Conservation (phyloP, 192 early-diverging fungal genomes). For the Pilaira anomala region DNA sequence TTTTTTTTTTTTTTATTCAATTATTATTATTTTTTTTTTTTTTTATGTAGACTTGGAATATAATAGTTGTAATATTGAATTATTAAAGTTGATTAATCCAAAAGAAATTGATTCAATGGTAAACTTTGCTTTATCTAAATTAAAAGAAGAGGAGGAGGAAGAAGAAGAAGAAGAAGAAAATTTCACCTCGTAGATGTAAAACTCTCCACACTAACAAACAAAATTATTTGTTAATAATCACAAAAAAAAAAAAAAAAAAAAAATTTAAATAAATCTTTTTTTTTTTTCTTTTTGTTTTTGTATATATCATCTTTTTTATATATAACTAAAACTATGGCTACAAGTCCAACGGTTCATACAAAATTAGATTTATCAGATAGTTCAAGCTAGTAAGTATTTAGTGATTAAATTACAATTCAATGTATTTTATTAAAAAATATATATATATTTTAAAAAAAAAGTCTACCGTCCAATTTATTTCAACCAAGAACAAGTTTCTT, state of each 20-base stretch:
- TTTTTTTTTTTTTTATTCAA: background rate
- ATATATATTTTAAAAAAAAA: background rate
- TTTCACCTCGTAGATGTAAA: background rate
- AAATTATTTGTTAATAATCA: too few species aligned
- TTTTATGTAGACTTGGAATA: background rate
- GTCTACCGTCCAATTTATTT: constrained; percentile 14
- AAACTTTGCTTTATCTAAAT: constrained; percentile 10
- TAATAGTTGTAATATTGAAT: constrained; percentile 8
- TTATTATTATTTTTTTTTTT: background rate
- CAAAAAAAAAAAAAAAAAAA: background rate
- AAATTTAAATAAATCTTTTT: background rate
- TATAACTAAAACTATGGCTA: background rate
- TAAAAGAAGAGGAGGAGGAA: background rate
- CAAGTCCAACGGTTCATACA: background rate
- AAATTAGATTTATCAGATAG: constrained; percentile 18
- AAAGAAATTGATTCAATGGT: constrained; percentile 10
- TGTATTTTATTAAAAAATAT: background rate
- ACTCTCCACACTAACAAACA: background rate
- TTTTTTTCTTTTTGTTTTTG: background rate
- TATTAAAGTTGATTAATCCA: constrained; percentile 1
- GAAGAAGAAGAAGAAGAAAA: background rate
- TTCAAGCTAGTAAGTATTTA: background rate
- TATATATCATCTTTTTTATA: constrained; percentile 7
- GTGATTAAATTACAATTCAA: background rate
- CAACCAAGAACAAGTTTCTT: constrained; percentile 4